phyloP scores from a whole-genome alignment of 2,329 filamentous ascomycete species.

The Nemania serpens region DNA sequence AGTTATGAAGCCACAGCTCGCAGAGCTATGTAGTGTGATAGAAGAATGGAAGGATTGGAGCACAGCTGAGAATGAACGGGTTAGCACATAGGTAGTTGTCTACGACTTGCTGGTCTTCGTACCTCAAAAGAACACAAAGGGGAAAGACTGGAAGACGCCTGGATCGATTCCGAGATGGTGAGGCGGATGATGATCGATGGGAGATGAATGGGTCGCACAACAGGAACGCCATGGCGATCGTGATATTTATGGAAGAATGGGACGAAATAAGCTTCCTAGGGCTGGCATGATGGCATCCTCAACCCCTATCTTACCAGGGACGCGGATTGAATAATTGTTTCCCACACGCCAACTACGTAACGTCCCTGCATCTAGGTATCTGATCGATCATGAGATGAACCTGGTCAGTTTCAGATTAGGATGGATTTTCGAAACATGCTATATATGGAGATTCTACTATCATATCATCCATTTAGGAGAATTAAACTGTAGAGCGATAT shows the following conservation, averaged over 20 bases:
- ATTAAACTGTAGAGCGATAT: background rate
- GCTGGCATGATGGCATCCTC: constrained; percentile 7
- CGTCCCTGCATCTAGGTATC: background rate
- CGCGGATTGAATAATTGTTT: constrained; percentile 21
- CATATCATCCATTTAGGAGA: constrained; percentile 6
- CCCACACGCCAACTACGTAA: constrained; percentile 13
- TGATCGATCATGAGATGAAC: background rate
- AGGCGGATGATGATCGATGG: constrained; percentile 25
- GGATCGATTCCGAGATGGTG: constrained; percentile 20
- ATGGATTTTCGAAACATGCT: constrained; percentile 9
- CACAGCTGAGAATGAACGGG: constrained; percentile 32
- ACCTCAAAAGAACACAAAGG: constrained; percentile 36
- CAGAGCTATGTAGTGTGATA: constrained; percentile 19
- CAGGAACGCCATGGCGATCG: constrained; percentile 4
- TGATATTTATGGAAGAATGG: constrained; percentile 18
- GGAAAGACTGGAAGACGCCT: constrained; percentile 16
- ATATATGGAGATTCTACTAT: constrained; percentile 10
- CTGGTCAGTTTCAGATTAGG: background rate
- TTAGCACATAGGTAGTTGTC: constrained; percentile 27
- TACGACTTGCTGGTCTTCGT: constrained; percentile 9
- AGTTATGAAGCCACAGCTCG: constrained; percentile 13
- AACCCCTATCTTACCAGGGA: background rate
- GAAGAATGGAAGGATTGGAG: constrained; percentile 34
- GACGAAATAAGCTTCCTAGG: constrained; percentile 11
- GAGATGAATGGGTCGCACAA: constrained; percentile 23